A percentile compares a stretch with the other conserved stretches of the same genome.
phyloP scores from a whole-genome alignment of 2,329 filamentous ascomycete genomes.

The Aspergillus fischeri region DNA sequence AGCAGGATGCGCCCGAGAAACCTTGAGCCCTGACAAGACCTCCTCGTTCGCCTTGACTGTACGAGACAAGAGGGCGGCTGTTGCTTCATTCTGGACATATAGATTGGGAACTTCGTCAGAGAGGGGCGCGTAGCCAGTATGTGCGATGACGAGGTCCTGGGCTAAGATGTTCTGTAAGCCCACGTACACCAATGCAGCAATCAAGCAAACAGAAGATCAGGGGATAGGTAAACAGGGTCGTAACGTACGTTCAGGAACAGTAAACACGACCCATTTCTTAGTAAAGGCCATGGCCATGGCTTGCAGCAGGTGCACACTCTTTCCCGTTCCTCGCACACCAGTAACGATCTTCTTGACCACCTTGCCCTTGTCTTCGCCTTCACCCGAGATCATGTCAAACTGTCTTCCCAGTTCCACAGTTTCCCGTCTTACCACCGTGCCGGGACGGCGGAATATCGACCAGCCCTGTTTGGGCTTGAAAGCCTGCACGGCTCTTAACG shows the following conservation, averaged over 20 bases:
- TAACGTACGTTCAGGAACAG: slow-evolving; percentile 76
- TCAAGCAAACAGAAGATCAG: slow-evolving; percentile 6
- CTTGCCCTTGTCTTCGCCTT: slow-evolving; percentile 33
- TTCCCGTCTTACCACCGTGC: slow-evolving; percentile 72
- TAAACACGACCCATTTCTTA: slow-evolving; percentile 83
- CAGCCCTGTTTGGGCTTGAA: slow-evolving; percentile 91
- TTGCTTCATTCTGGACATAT: slow-evolving; percentile 78
- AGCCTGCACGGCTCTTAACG: slow-evolving; percentile 75
- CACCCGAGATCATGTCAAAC: slow-evolving; percentile 54
- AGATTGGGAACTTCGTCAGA: slow-evolving; percentile 49
- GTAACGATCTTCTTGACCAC: slow-evolving; percentile 60
- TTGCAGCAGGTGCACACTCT: slow-evolving; percentile 82
- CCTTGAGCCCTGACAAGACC: slow-evolving; percentile 53
- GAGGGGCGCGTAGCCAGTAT: slow-evolving; percentile 74
- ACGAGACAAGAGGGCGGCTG: slow-evolving; percentile 67
- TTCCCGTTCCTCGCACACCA: slow-evolving; percentile 72
- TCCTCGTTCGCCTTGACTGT: slow-evolving; percentile 68
- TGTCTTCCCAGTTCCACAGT: slow-evolving; percentile 66
- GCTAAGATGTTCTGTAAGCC: slow-evolving; percentile 47
- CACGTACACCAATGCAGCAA: background rate
- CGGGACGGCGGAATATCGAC: slow-evolving; percentile 78
- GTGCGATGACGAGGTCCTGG: slow-evolving; percentile 74
- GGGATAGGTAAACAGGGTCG: background rate
- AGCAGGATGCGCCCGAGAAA: slow-evolving; percentile 53
- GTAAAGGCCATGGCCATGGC: slow-evolving; percentile 75